These are phyloP conservation scores for Pestalotiopsis sp. DNA, from an alignment of 2,329 filamentous ascomycete species.

Conservation along the genomic window DNA sequence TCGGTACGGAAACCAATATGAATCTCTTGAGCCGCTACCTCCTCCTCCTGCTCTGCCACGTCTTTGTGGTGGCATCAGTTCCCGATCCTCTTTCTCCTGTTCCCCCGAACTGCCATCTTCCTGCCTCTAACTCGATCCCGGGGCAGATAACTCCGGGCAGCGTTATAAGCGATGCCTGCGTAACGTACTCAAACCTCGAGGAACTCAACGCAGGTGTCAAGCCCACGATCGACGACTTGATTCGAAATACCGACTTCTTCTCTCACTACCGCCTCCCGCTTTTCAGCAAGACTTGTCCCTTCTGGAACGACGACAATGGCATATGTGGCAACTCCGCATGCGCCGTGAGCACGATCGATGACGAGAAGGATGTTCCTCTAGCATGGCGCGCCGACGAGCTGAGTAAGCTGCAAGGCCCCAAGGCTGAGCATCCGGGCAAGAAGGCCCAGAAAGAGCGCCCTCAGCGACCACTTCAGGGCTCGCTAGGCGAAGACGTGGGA, in stretches of 20 bases:
- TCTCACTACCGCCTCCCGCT: slow-evolving; percentile 95
- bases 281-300: slow-evolving; percentile 92
- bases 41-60: slow-evolving; percentile 24
- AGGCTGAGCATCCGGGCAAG: slow-evolving; percentile 84
- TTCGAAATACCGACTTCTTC: slow-evolving; percentile 92
- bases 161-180: slow-evolving; percentile 92
- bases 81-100: not conserved
- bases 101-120: slow-evolving; percentile 19
- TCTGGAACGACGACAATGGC: slow-evolving; percentile 91
- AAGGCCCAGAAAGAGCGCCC: slow-evolving; percentile 72
- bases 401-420: slow-evolving; percentile 88
- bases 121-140: slow-evolving; percentile 41
- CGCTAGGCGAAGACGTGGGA: slow-evolving; percentile 82
- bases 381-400: slow-evolving; percentile 93
- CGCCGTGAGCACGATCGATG: slow-evolving; percentile 91
- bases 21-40: slow-evolving; percentile 19
- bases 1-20: slow-evolving; percentile 47
- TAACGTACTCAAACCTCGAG: slow-evolving; percentile 90
- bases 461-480: slow-evolving; percentile 76
- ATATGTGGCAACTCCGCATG: slow-evolving; percentile 98
- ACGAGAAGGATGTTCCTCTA: slow-evolving; percentile 89
- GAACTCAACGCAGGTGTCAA: slow-evolving; percentile 76
- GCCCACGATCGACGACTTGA: slow-evolving; percentile 79
- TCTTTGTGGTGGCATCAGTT: slow-evolving; percentile 14
- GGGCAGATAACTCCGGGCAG: slow-evolving; percentile 82